Conservation (phyloP, 305 asterid genomes). For the Solanum hybrid region DNA sequence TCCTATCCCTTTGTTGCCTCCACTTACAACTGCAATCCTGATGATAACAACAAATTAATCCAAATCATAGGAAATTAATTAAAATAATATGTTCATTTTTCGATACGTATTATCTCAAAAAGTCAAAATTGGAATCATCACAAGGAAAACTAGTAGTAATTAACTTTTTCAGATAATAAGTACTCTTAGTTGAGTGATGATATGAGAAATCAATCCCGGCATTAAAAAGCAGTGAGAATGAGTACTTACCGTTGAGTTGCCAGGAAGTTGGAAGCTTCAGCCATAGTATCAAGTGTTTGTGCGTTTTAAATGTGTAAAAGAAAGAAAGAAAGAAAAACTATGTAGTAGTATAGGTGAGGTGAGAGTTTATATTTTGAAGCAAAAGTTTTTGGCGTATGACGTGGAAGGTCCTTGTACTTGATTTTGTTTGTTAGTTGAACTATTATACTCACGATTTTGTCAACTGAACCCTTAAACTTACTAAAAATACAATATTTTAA, state of each 20-base stretch:
- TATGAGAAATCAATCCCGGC: neutral
- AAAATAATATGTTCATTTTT: neutral
- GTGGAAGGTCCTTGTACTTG: neutral
- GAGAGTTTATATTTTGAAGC: neutral
- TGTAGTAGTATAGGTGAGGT: neutral
- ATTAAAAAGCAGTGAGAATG: neutral
- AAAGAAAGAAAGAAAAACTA: neutral
- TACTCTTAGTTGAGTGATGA: neutral
- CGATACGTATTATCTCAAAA: neutral
- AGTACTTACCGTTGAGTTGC: neutral
- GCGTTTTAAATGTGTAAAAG: neutral
- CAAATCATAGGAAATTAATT: neutral
- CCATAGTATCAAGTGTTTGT: neutral
- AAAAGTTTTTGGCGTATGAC: too few species aligned
- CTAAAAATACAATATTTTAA: too few species aligned
- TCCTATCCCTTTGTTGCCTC: constrained; percentile 14
- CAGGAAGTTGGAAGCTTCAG: neutral
- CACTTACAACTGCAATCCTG: constrained; percentile 14
- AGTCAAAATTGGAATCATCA: neutral
- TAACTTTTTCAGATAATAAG: neutral
- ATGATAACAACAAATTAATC: neutral
- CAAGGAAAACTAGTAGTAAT: neutral
- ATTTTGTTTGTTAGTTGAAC: accelerated
- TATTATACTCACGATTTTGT: neutral
- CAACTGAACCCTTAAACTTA: neutral